phyloP scores from a whole-genome alignment of 495 filamentous ascomycete genomes.

The Thermochaetoides thermophila region DNA sequence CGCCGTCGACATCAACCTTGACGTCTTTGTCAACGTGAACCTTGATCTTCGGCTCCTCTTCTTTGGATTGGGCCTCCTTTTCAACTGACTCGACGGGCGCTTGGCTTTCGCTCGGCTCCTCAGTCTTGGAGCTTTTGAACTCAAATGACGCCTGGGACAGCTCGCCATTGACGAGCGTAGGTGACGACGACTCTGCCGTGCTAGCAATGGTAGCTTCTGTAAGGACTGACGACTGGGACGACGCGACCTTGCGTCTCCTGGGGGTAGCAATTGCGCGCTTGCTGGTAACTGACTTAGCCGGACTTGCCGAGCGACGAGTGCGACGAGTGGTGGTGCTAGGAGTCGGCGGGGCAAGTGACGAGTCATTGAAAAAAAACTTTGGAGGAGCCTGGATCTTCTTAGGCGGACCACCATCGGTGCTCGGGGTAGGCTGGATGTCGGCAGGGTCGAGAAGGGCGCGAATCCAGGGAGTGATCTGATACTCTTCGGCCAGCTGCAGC shows the following conservation, averaged over 20 bases:
- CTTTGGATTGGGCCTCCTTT: constrained; percentile 26
- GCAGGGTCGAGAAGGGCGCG: constrained; percentile 71
- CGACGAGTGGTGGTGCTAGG: constrained; percentile 26
- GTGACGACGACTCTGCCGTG: constrained; percentile 20
- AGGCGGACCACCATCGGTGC: constrained; percentile 30
- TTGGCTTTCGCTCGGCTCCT: constrained; percentile 20
- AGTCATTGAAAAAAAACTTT: constrained; percentile 33
- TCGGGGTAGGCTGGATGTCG: constrained; percentile 36
- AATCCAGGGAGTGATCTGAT: constrained; percentile 71
- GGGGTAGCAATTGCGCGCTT: constrained; percentile 37
- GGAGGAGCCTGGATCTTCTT: constrained; percentile 62
- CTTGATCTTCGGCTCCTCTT: constrained; percentile 46
- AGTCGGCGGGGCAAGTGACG: constrained; percentile 28
- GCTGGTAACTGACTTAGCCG: constrained; percentile 37
- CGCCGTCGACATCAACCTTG: constrained; percentile 45
- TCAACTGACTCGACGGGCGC: constrained; percentile 28
- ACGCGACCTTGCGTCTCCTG: constrained; percentile 54
- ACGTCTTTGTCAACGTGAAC: constrained; percentile 55
- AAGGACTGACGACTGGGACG: constrained; percentile 19
- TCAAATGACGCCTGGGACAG: constrained; percentile 11
- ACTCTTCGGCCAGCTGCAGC: constrained; percentile 69
- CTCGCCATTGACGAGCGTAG: constrained; percentile 20
- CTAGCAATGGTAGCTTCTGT: constrained; percentile 17
- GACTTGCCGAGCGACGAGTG: constrained; percentile 38
- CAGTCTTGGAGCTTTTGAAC: constrained; percentile 19